phyloP scores from a whole-genome alignment of 495 filamentous ascomycete species.

The Penicillium lividum region DNA sequence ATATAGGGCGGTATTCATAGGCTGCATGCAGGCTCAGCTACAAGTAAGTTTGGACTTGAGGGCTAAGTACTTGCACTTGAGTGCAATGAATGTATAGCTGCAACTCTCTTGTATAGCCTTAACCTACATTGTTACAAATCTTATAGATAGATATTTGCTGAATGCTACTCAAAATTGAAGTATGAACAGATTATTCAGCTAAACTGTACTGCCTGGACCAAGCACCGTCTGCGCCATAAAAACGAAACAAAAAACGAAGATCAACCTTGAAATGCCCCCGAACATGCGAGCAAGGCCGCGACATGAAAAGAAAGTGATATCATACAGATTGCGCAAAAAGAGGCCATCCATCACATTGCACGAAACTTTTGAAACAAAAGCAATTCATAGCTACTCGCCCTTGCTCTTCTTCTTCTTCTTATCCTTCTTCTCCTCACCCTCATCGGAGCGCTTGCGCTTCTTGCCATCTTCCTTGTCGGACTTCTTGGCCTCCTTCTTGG shows the following conservation, averaged over 20 bases:
- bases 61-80: too few species aligned
- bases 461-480: slow-evolving; percentile 50
- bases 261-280: slow-evolving; percentile 49
- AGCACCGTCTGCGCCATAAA: slow-evolving; percentile 34
- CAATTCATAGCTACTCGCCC: slow-evolving; percentile 37
- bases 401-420: slow-evolving; percentile 61
- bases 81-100: too few species aligned
- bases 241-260: slow-evolving; percentile 25
- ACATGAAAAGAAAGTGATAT: slow-evolving; percentile 47
- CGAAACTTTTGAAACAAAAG: slow-evolving; percentile 32
- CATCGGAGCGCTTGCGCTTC: slow-evolving; percentile 59
- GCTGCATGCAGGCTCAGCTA: background rate
- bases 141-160: background rate
- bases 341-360: slow-evolving; percentile 35
- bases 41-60: background rate
- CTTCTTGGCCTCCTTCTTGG: slow-evolving; percentile 66
- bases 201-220: slow-evolving; percentile 40
- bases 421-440: slow-evolving; percentile 46
- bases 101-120: too few species aligned
- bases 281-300: slow-evolving; percentile 37
- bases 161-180: slow-evolving; percentile 14
- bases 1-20: slow-evolving; percentile 8
- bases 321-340: slow-evolving; percentile 45
- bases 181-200: slow-evolving; percentile 39
- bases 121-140: background rate